Evolutionary conservation across 306 rosid genomes (phyloP).

Genomic region (Cicer pinnatifidum): DNA sequence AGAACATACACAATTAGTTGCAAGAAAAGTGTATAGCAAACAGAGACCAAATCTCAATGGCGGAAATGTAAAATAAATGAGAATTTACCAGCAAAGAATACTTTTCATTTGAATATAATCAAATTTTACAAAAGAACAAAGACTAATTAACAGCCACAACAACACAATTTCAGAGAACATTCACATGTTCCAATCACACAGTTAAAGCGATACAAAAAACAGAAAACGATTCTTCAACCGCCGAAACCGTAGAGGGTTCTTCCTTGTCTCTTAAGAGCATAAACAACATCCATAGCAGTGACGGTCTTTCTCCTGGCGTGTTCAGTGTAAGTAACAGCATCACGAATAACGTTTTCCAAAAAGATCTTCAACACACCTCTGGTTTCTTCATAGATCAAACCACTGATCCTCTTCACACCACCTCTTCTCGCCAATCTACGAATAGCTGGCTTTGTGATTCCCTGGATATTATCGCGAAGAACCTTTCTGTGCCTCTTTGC

Average conservation of each 20-base stretch:
- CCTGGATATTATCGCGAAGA: constrained; percentile 46
- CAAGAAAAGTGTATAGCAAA: too few species aligned
- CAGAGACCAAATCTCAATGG: too few species aligned
- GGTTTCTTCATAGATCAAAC: constrained; percentile 46
- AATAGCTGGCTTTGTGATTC: constrained; percentile 48
- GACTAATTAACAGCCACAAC: background rate
- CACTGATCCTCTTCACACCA: constrained; percentile 48
- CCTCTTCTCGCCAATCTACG: constrained; percentile 47
- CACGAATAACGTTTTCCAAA: constrained; percentile 43
- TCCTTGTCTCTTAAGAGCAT: constrained; percentile 38
- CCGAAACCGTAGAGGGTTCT: constrained; percentile 41
- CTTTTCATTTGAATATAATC: background rate
- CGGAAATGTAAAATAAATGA: too few species aligned
- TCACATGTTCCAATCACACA: background rate
- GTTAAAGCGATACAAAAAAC: background rate
- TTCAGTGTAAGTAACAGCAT: constrained; percentile 40
- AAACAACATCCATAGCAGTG: constrained; percentile 39
- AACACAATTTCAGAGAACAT: background rate
- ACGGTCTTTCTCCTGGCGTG: constrained; percentile 41
- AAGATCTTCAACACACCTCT: constrained; percentile 47
- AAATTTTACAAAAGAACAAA: background rate
- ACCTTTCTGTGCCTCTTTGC: constrained; percentile 51
- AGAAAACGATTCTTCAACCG: background rate
- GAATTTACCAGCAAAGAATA: background rate
- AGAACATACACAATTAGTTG: too few species aligned